These are phyloP conservation scores for Epichloe brachyelytri DNA, from an alignment of 2,329 filamentous ascomycete genomes.

Conservation along the genomic window DNA sequence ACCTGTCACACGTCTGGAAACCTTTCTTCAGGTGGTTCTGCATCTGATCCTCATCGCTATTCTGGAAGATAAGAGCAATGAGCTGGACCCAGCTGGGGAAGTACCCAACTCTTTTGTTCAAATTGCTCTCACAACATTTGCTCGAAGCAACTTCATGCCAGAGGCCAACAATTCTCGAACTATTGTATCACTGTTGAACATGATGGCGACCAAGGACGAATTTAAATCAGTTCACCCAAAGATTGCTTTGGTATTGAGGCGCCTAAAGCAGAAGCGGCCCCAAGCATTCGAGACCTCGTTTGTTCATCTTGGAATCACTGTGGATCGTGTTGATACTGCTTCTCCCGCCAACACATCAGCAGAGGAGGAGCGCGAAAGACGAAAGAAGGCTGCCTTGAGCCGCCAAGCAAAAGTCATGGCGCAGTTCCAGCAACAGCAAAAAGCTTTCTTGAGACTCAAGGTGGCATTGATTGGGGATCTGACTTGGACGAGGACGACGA, in stretches of 20 bases:
- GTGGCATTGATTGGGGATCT: constrained; percentile 70
- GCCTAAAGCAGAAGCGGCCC: constrained; percentile 74
- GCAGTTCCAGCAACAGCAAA: constrained; percentile 94
- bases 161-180: constrained; percentile 45
- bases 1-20: constrained; percentile 72
- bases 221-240: constrained; percentile 77
- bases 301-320: constrained; percentile 47
- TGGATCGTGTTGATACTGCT: constrained; percentile 68
- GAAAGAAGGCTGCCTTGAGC: constrained; percentile 82
- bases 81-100: constrained; percentile 35
- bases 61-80: constrained; percentile 59
- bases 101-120: constrained; percentile 55
- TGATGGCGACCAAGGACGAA: constrained; percentile 53
- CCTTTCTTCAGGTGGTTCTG: constrained; percentile 81
- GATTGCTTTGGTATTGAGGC: constrained; percentile 68
- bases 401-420: constrained; percentile 93
- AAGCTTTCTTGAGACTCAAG: constrained; percentile 82
- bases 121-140: constrained; percentile 52
- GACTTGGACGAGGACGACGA: constrained; percentile 68
- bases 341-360: constrained; percentile 60
- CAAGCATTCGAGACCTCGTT: constrained; percentile 58
- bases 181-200: constrained; percentile 49
- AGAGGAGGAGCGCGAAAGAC: constrained; percentile 64
- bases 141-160: constrained; percentile 47
- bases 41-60: constrained; percentile 80